Conservation (phyloP, 768 basidiomycete genomes). For the Glaciozyma martinii region DNA sequence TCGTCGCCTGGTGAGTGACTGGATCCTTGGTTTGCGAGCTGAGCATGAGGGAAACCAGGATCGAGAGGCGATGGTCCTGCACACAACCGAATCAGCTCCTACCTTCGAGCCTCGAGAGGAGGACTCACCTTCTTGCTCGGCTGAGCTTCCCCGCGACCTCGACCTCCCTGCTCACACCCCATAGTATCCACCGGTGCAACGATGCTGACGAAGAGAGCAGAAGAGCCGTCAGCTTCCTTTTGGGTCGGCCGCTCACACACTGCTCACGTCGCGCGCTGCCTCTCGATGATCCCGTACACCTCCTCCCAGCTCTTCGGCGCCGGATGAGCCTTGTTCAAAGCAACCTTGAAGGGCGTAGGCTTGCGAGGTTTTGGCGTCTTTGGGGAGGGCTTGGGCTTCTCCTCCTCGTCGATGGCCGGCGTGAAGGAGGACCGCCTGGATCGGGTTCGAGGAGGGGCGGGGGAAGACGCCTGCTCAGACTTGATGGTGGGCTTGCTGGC, state of each 20-base stretch:
- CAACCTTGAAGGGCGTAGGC: constrained; percentile 50
- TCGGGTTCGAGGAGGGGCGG: too few species aligned
- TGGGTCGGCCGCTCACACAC: not conserved
- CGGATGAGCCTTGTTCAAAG: constrained; percentile 56
- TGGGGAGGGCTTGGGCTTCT: not conserved
- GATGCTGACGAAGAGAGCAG: constrained; percentile 51
- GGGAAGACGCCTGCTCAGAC: too few species aligned
- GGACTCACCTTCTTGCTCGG: constrained; percentile 50
- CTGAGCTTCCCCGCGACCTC: constrained; percentile 31
- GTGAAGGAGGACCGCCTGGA: too few species aligned
- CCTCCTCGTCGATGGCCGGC: too few species aligned
- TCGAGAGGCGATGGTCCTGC: constrained; percentile 71
- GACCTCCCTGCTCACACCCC: constrained; percentile 70
- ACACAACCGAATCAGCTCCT: not conserved
- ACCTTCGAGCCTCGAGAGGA: not conserved
- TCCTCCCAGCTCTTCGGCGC: constrained; percentile 60
- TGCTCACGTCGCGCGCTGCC: constrained; percentile 17
- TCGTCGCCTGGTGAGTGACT: constrained; percentile 55
- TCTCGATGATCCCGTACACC: constrained; percentile 48
- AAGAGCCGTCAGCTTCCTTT: constrained; percentile 12
- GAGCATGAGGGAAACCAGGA: constrained; percentile 86
- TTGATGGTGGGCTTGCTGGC: too few species aligned
- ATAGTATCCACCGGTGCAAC: constrained; percentile 86
- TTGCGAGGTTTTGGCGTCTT: constrained; percentile 43
- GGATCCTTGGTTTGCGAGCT: constrained; percentile 76